A percentile compares a stretch with the other conserved stretches of the same genome.
Conservation (phyloP, 257 asterid species). For the Euphrasia confusa region DNA sequence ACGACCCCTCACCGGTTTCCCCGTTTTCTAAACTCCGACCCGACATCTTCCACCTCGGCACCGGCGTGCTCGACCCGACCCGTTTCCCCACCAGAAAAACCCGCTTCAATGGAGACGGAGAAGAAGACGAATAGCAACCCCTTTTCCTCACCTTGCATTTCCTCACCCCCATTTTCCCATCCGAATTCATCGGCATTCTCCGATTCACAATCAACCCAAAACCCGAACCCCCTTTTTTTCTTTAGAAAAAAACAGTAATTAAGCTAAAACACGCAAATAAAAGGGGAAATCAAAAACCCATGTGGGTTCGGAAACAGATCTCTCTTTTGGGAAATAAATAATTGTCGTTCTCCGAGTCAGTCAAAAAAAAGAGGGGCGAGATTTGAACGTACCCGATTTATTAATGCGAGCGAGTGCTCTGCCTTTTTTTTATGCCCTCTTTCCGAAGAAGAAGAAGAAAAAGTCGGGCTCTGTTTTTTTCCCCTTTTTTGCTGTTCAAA, state of each 20-base stretch:
- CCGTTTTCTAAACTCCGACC: slow-evolving; percentile 52
- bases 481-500: slow-evolving; percentile 24
- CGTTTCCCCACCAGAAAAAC: slow-evolving; percentile 72
- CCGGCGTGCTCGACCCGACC: slow-evolving; percentile 78
- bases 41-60: slow-evolving; percentile 76
- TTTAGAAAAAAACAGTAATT: neutral
- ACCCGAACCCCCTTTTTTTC: neutral
- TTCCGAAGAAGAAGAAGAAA: neutral
- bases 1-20: slow-evolving; percentile 41
- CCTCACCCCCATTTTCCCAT: slow-evolving; percentile 50
- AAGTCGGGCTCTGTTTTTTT: slow-evolving; percentile 48
- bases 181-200: slow-evolving; percentile 56
- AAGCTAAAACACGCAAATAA: neutral
- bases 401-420: slow-evolving; percentile 15
- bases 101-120: slow-evolving; percentile 76
- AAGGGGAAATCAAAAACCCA: slow-evolving; percentile 20
- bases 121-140: slow-evolving; percentile 65
- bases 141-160: slow-evolving; percentile 84
- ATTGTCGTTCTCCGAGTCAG: slow-evolving; percentile 21
- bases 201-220: neutral
- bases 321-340: neutral
- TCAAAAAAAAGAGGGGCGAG: slow-evolving; percentile 44
- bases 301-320: slow-evolving; percentile 29
- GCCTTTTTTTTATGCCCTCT: slow-evolving; percentile 18
- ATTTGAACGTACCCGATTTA: slow-evolving; percentile 53